Percentiles rank a stretch among this genome's conserved stretches.
phyloP scores from a whole-genome alignment of 2,329 filamentous ascomycete genomes.

The Fusarium torulosum region DNA sequence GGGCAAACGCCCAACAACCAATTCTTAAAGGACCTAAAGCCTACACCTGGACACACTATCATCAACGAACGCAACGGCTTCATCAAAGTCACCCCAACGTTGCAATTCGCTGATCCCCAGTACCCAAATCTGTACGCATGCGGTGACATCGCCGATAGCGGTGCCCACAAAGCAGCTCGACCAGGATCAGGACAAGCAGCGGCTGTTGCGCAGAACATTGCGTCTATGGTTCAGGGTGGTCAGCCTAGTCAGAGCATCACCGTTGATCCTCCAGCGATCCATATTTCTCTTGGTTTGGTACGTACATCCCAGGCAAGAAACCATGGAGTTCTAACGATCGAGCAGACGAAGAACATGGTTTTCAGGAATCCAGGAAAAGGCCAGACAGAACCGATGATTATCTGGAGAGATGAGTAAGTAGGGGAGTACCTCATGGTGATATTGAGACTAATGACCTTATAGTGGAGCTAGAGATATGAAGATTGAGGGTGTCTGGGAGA shows the following conservation, averaged over 20 bases:
- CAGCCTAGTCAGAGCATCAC: conserved; percentile 26
- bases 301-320: rapidly evolving
- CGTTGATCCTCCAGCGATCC: conserved; percentile 41
- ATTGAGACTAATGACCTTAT: background rate
- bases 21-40: conserved; percentile 33
- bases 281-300: conserved; percentile 44
- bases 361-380: conserved; percentile 44
- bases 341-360: conserved; percentile 45
- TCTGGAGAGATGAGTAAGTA: conserved; percentile 44
- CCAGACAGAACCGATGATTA: conserved; percentile 36
- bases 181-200: conserved; percentile 39
- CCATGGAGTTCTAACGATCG: background rate
- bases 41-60: conserved; percentile 12
- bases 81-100: conserved; percentile 36
- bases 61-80: conserved; percentile 43
- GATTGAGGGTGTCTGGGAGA: conserved; percentile 41
- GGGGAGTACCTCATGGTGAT: rapidly evolving
- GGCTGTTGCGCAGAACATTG: conserved; percentile 44
- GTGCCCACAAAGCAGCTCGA: conserved; percentile 44
- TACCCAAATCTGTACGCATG: conserved; percentile 45
- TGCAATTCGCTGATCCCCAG: conserved; percentile 43
- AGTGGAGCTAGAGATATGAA: conserved; percentile 45
- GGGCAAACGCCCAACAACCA: conserved; percentile 48
- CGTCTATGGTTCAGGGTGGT: conserved; percentile 36
- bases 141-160: conserved; percentile 46